A percentile compares a stretch with the other conserved stretches of the same genome.
Evolutionary conservation across 1,284 basidiomycete genomes (phyloP).

Genomic region (Ceratobasidium sp.): DNA sequence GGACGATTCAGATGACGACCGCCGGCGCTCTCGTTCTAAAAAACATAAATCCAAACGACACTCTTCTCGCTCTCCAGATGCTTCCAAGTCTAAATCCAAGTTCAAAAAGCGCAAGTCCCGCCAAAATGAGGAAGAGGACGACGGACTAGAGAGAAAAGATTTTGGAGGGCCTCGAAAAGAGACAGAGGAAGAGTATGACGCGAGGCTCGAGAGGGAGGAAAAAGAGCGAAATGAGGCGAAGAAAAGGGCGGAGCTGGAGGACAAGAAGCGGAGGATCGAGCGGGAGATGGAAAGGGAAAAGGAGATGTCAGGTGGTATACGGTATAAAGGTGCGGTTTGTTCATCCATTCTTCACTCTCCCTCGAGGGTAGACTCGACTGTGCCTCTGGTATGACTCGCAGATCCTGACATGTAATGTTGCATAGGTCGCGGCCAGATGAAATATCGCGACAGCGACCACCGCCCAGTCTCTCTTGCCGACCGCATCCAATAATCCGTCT

Average conservation of each 20-base stretch:
- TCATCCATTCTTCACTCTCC: conserved; percentile 13
- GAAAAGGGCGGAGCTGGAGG: conserved; percentile 39
- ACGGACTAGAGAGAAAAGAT: conserved; percentile 47
- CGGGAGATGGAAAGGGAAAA: conserved; percentile 10
- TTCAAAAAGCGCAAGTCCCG: conserved; percentile 52
- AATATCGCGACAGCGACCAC: conserved; percentile 46
- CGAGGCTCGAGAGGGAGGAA: conserved; percentile 75
- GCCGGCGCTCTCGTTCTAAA: conserved; percentile 10
- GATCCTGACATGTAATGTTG: neutral
- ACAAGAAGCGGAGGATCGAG: neutral
- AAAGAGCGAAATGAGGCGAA: conserved; percentile 63
- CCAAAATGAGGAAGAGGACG: conserved; percentile 46
- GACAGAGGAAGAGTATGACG: conserved; percentile 72
- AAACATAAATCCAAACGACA: conserved; percentile 46
- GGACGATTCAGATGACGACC: conserved; percentile 22
- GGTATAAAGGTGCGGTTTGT: conserved; percentile 29
- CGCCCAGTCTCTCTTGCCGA: conserved; percentile 9
- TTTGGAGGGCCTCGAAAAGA: conserved; percentile 64
- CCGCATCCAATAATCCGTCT: conserved; percentile 10
- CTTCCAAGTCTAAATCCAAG: conserved; percentile 51
- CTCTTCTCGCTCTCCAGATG: conserved; percentile 51
- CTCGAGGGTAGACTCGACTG: neutral
- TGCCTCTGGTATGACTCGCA: neutral
- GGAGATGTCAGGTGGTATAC: conserved; percentile 9
- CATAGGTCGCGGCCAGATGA: conserved; percentile 48